These are phyloP conservation scores for Tinospora cordifolia DNA, from an alignment of 164 flowering plant genomes.

Conservation along the genomic window DNA sequence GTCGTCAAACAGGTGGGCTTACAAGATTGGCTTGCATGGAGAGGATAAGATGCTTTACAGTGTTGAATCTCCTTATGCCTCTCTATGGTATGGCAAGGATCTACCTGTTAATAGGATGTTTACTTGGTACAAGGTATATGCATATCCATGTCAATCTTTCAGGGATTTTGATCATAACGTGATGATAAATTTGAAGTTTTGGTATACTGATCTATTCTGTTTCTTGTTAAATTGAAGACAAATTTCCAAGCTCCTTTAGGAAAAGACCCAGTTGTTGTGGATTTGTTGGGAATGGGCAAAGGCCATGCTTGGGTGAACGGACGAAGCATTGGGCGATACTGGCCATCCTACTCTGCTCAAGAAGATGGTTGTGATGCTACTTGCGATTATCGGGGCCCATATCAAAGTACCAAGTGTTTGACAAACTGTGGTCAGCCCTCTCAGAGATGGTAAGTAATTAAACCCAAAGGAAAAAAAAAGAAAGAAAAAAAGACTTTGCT, in stretches of 20 bases:
- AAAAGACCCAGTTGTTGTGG: conserved; percentile 52
- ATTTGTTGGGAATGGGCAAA: conserved; percentile 58
- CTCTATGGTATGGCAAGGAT: conserved; percentile 23
- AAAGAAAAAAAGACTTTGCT: no score
- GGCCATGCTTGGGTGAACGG: conserved; percentile 79
- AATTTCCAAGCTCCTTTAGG: conserved; percentile 62
- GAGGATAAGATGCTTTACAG: conserved; percentile 22
- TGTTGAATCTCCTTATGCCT: conserved; percentile 1
- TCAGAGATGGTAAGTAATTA: conserved; percentile 43
- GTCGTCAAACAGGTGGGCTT: conserved; percentile 39
- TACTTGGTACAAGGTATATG: conserved; percentile 16
- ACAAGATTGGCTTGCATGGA: conserved; percentile 44
- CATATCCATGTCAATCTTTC: neutral
- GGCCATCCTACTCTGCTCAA: conserved; percentile 41
- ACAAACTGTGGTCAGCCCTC: conserved; percentile 51
- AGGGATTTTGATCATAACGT: no score
- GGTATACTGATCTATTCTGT: neutral
- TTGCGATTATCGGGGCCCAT: conserved; percentile 64
- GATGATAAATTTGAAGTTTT: no score
- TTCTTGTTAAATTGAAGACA: conserved; percentile 23
- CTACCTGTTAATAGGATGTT: conserved; percentile 31
- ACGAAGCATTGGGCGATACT: conserved; percentile 49
- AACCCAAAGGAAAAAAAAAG: no score
- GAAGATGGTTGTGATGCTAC: conserved; percentile 32
- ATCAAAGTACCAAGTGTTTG: conserved; percentile 32